A percentile compares a stretch with the other conserved stretches of the same genome.
phyloP scores from a whole-genome alignment of 2,329 filamentous ascomycete genomes.

The Paecilomyces sp. region DNA sequence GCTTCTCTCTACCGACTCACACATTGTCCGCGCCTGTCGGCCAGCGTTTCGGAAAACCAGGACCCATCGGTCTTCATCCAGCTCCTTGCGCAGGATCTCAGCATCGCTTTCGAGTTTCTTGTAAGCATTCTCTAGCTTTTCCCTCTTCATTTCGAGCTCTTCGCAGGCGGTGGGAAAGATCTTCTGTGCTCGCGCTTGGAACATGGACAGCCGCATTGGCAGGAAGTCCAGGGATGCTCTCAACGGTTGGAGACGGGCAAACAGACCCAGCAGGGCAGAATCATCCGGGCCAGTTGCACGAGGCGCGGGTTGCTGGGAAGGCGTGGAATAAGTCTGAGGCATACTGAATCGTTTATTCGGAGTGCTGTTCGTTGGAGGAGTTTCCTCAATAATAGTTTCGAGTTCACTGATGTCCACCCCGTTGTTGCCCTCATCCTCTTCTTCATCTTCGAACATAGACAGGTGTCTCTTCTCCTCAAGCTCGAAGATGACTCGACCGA shows the following conservation, averaged over 20 bases:
- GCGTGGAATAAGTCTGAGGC: constrained; percentile 50
- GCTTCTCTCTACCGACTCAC: constrained; percentile 86
- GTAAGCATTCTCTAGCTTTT: constrained; percentile 74
- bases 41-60: constrained; percentile 91
- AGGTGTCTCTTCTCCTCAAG: constrained; percentile 95
- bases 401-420: constrained; percentile 76
- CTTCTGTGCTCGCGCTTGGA: constrained; percentile 66
- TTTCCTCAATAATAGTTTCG: constrained; percentile 88
- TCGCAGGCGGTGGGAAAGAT: constrained; percentile 87
- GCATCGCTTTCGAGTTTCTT: constrained; percentile 84
- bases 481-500: constrained; percentile 80
- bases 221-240: constrained; percentile 90
- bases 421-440: constrained; percentile 45
- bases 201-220: constrained; percentile 86
- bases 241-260: constrained; percentile 91
- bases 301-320: constrained; percentile 32
- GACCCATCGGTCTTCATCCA: constrained; percentile 94
- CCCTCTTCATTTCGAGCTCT: constrained; percentile 70
- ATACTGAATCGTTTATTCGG: constrained; percentile 62
- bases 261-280: constrained; percentile 78
- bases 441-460: constrained; percentile 56
- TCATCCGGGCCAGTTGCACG: constrained; percentile 62
- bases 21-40: constrained; percentile 90
- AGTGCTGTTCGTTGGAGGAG: constrained; percentile 51
- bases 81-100: constrained; percentile 77